Evolutionary conservation across 2,329 filamentous ascomycete species (phyloP).

Genomic region (Ceratocystis harringtonii): DNA sequence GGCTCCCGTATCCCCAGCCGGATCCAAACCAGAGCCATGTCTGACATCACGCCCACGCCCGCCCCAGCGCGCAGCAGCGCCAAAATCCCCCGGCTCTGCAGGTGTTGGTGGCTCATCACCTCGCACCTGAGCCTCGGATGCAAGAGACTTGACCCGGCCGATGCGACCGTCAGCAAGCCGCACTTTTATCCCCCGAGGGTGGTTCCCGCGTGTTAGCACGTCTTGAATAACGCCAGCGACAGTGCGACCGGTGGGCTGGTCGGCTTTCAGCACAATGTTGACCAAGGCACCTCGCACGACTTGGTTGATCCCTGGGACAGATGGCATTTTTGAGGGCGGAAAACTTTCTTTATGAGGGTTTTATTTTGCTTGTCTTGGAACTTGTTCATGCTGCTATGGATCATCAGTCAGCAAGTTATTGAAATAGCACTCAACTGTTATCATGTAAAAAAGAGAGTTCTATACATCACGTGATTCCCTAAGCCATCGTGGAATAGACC

Average conservation of each 20-base stretch:
- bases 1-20: constrained; percentile 3
- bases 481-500: too few relatives aligned
- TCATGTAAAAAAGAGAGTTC: too few relatives aligned
- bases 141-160: constrained; percentile 55
- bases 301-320: constrained; percentile 33
- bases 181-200: constrained; percentile 67
- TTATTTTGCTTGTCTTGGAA: background rate
- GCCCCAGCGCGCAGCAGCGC: constrained; percentile 20
- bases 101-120: constrained; percentile 16
- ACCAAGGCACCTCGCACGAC: constrained; percentile 49
- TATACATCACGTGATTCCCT: too few relatives aligned
- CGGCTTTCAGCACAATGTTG: constrained; percentile 59
- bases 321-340: constrained; percentile 17
- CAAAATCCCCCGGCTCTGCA: constrained; percentile 13
- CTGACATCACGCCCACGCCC: constrained; percentile 25
- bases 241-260: constrained; percentile 59
- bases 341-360: background rate
- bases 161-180: constrained; percentile 55
- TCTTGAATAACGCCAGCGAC: constrained; percentile 52
- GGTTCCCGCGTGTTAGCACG: constrained; percentile 56
- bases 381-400: background rate
- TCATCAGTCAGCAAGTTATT: too few relatives aligned
- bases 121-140: constrained; percentile 18
- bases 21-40: constrained; percentile 25
- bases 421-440: too few relatives aligned